A percentile compares a stretch with the other conserved stretches of the same genome.
phyloP scores from a whole-genome alignment of 805 yeast species.

The Kodamaea lidongshanica region DNA sequence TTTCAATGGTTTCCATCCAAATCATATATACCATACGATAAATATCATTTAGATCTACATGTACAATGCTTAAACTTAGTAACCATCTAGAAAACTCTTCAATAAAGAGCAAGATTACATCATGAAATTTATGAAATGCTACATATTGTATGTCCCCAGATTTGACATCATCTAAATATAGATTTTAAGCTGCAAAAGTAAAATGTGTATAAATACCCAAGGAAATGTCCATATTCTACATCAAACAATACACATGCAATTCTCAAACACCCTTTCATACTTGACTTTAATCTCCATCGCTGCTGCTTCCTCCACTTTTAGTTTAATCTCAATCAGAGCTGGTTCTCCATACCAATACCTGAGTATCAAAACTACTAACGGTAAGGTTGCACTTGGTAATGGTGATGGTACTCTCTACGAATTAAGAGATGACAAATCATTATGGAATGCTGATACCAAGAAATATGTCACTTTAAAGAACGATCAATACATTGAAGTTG shows the following conservation, averaged over 20 bases:
- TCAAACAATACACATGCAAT: slow-evolving; percentile 3
- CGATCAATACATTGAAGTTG: slow-evolving; percentile 5
- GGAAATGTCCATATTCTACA: too few relatives aligned
- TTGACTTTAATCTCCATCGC: slow-evolving; percentile 17
- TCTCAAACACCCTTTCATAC: slow-evolving; percentile 13
- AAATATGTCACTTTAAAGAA: slow-evolving; percentile 13
- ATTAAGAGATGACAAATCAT: slow-evolving; percentile 20
- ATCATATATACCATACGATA: too few relatives aligned
- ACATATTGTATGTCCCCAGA: too few relatives aligned
- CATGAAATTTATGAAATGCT: too few relatives aligned
- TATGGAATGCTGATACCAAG: slow-evolving; percentile 14
- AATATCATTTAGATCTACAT: too few relatives aligned
- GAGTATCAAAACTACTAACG: slow-evolving; percentile 7
- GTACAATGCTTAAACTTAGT: too few relatives aligned
- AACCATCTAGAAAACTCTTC: too few relatives aligned
- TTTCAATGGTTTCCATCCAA: too few relatives aligned
- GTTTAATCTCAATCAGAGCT: slow-evolving; percentile 19
- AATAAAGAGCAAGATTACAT: too few relatives aligned
- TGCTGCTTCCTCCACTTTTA: slow-evolving; percentile 16
- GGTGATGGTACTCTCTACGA: slow-evolving; percentile 13
- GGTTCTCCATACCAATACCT: slow-evolving; percentile 22
- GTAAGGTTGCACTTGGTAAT: slow-evolving; percentile 10
- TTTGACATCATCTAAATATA: too few relatives aligned
- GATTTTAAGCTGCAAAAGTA: too few relatives aligned
- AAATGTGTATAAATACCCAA: too few relatives aligned